Conservation (phyloP, 805 yeast genomes). For the Wickerhamomyces chambardii region DNA sequence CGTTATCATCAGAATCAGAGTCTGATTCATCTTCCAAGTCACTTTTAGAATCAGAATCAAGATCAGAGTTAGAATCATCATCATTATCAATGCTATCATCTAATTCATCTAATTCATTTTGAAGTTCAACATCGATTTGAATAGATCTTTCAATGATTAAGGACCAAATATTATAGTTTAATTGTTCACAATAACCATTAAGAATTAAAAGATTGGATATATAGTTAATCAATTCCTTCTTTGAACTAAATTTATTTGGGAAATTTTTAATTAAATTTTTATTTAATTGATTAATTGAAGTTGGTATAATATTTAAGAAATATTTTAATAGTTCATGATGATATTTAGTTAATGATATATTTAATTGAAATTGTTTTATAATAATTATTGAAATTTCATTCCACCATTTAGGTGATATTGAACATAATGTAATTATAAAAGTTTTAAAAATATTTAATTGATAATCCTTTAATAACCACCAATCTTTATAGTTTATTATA, state of each 20-base stretch:
- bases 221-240: conserved; percentile 49
- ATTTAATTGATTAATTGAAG: conserved; percentile 62
- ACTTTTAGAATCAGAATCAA: too few relatives aligned
- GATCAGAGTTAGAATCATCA: conserved; percentile 31
- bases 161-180: conserved; percentile 72
- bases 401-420: conserved; percentile 88
- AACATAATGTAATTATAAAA: conserved; percentile 70
- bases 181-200: conserved; percentile 65
- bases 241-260: conserved; percentile 71
- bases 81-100: conserved; percentile 67
- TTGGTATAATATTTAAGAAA: conserved; percentile 70
- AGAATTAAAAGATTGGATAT: conserved; percentile 53
- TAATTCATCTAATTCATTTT: conserved; percentile 77
- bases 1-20: conserved; percentile 24
- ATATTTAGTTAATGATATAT: conserved; percentile 23
- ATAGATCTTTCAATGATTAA: conserved; percentile 71
- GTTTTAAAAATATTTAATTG: conserved; percentile 52
- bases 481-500: conserved; percentile 47
- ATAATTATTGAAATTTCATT: conserved; percentile 66
- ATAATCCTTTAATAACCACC: conserved; percentile 41
- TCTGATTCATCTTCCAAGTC: too few relatives aligned
- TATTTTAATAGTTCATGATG: conserved; percentile 62
- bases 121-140: conserved; percentile 86
- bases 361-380: conserved; percentile 47
- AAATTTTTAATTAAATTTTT: conserved; percentile 47